Base-by-base conservation (phyloP, 2,329 filamentous ascomycete genomes). In the Colletotrichum tropicicola region DNA sequence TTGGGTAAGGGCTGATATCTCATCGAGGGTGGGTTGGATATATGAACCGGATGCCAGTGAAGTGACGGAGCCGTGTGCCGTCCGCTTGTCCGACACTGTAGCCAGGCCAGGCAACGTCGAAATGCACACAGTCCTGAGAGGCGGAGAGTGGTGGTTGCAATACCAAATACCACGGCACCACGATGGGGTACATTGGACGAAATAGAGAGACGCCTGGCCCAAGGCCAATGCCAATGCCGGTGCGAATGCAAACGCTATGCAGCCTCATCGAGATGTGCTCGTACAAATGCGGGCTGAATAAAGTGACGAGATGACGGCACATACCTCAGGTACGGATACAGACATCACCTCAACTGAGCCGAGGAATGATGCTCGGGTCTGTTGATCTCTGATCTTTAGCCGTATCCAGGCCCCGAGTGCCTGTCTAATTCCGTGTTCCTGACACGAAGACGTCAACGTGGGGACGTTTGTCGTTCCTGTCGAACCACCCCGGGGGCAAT, bases 401-500 rank as follows among this genome's bases (percentile, higher is more conserved):
- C 56, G 23, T 44, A 61, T 55, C 23, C 43, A 55, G 28, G 17
- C 43, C 37, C 9, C 9, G n/a, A 25, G 35, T 32, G n/a, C n/a
- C 25, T 39, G 39, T 55, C 49, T 51, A 30, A 30, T 21, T 43
- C 43, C 27, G 35, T 35, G 49, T 60, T 30, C 61, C 49, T 61
- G 56, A 43, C 43, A 49, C 27, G 27, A 55, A 61, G 48, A 64
- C 56, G 48, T 44, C 60, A 54, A 60, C 56, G 48, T 49, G 60
- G 48, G 48, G 48, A 43, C 56, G 55, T 64, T 54, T 64, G 47
- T 62, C 59, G 41, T 64, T 57, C 41, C 25, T 49, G 43, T 54
- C 47, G 30, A 59, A 41, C 54, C 41, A 25, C 19, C 25, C 35
- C 7, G 54, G 37, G 28, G 37, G 45, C n/a, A 48, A 54, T 55